These are phyloP conservation scores for Nephelium lappaceum DNA, from an alignment of 345 rosid species.

Conservation along the genomic window DNA sequence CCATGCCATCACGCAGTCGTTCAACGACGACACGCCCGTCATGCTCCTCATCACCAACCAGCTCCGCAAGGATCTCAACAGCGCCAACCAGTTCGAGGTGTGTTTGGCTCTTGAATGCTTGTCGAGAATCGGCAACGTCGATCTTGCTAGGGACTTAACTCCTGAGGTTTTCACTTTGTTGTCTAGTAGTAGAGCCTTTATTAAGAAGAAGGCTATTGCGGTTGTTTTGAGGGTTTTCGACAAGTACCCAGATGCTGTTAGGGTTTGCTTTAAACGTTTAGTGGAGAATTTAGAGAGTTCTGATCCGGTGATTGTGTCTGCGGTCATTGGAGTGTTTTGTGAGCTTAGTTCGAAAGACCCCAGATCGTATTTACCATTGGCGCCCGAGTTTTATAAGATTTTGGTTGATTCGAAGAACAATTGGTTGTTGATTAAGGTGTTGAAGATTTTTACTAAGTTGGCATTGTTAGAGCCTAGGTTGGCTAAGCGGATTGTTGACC, in stretches of 20 bases:
- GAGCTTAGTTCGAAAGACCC: conserved; percentile 80
- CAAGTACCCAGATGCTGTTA: conserved; percentile 85
- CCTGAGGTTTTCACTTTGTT: conserved; percentile 79
- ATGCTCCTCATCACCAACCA: conserved; percentile 83
- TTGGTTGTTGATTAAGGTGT: conserved; percentile 89
- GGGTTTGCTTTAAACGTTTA: conserved; percentile 86
- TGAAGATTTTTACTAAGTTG: conserved; percentile 78
- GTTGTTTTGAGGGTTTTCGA: conserved; percentile 78
- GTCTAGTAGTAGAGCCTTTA: conserved; percentile 62
- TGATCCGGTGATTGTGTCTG: conserved; percentile 62
- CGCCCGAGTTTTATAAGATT: conserved; percentile 83
- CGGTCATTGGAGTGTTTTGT: conserved; percentile 80
- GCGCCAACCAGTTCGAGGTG: conserved; percentile 71
- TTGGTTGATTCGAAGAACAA: conserved; percentile 86
- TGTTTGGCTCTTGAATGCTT: conserved; percentile 85
- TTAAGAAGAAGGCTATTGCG: conserved; percentile 77
- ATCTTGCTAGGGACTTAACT: conserved; percentile 87
- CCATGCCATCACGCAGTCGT: conserved; percentile 79
- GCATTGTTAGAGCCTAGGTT: conserved; percentile 83
- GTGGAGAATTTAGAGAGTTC: conserved; percentile 87
- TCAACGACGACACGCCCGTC: conserved; percentile 78
- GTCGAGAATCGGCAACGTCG: conserved; percentile 68
- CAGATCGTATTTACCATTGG: conserved; percentile 74
- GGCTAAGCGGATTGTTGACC: conserved; percentile 79
- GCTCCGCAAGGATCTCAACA: conserved; percentile 78